Base-by-base conservation (phyloP, 768 basidiomycete species). In the Psilocybe cyanescens region DNA sequence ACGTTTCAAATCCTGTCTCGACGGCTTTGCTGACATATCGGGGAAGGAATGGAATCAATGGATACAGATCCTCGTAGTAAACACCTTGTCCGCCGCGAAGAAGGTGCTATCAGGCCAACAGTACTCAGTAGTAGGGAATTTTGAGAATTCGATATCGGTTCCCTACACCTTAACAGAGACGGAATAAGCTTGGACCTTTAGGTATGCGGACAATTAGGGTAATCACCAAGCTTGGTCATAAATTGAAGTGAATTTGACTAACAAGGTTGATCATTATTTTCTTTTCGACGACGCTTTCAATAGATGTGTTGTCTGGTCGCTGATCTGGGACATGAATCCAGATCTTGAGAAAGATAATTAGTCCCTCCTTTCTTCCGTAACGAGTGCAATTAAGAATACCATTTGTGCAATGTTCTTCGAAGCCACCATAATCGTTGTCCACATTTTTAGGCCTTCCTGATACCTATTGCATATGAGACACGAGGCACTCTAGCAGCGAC, bases 51-150 rank as follows among this genome's bases (percentile, higher is more conserved):
- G 81, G 85, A 57, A 91, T 79, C 50, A 91, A 78, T 9, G 86
- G 85, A 67, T 88, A 93, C 24, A 92, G 79, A 67, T 92, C 90
- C 44, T 88, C 79, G 68, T 90, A 91, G 75, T 86, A 93, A 4
- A 88, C 81, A 1, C 91, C 89, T 12, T 79, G 73, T 70, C 91
- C 91, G 6, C 82, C 84, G 39, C 90, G 85, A 11, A 92, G 83
- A 70, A 84, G 81, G 61, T 89, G 87, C 85, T 87, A 31, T 8
- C 16, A 62, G 14, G 7, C 9, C 14, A 45, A 35, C 17, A 19
- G 17, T n/a, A 60, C 3, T 16, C 24, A 37, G 24, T n/a, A n/a
- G n/a, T 11, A 19, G 17, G 17, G 1, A 58, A 29, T 19, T 19
- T 11, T 29, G 8, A 41, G 24, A 41, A 8, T 29, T 28, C 4